Evolutionary conservation across 169 alveolate genomes (phyloP).

Genomic region (Plasmodium chabaudi): DNA sequence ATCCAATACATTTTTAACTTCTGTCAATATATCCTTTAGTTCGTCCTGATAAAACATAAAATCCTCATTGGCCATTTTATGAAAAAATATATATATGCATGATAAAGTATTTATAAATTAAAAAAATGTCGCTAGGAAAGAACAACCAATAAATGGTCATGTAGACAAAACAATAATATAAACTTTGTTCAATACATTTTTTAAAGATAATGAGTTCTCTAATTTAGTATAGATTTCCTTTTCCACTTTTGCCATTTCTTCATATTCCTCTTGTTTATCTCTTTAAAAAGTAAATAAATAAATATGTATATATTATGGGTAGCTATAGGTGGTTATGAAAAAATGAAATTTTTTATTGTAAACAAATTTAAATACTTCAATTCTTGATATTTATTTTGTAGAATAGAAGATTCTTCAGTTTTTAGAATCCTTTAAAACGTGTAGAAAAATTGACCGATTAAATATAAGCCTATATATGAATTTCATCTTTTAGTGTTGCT

Average conservation of each 20-base stretch:
- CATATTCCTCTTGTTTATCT: slow-evolving; percentile 33
- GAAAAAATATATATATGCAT: background rate
- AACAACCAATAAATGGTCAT: too few relatives aligned
- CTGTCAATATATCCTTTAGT: slow-evolving; percentile 18
- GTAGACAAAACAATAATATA: too few relatives aligned
- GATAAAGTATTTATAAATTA: background rate
- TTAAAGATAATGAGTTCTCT: slow-evolving; percentile 3
- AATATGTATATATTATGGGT: background rate
- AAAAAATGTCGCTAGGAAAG: background rate
- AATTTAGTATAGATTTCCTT: slow-evolving; percentile 31
- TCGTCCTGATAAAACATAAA: slow-evolving; percentile 16
- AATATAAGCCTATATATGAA: background rate
- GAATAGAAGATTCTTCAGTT: slow-evolving; percentile 72
- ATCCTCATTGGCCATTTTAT: background rate
- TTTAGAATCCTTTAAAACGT: slow-evolving; percentile 53
- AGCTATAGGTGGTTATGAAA: background rate
- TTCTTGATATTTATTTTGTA: slow-evolving; percentile 50
- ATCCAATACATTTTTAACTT: slow-evolving; percentile 23
- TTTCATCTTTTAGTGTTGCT: background rate
- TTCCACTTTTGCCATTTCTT: slow-evolving; percentile 6
- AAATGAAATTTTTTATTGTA: background rate
- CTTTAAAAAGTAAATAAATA: slow-evolving; percentile 10
- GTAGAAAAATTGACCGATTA: background rate
- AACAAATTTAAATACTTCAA: slow-evolving; percentile 17
- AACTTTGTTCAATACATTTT: too few relatives aligned